Conservation (phyloP, 2,329 filamentous ascomycete genomes). For the Arachnopeziza araneosa region DNA sequence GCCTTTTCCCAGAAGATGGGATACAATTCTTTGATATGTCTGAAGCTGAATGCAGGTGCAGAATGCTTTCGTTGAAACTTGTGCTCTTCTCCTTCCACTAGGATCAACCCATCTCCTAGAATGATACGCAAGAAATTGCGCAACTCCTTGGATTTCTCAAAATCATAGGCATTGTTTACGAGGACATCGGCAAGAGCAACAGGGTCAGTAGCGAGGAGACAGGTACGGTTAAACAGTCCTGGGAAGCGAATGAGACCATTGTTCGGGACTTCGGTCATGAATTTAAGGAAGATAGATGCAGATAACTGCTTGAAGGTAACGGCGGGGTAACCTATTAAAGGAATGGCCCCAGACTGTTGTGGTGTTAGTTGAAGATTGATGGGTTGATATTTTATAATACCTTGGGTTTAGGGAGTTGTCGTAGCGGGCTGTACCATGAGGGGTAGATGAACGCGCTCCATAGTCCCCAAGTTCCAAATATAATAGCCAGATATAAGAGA, state of each 20-base stretch:
- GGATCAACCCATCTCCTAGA: constrained; percentile 63
- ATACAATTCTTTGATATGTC: constrained; percentile 78
- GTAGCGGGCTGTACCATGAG: constrained; percentile 15
- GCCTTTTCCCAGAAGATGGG: constrained; percentile 78
- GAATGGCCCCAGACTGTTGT: constrained; percentile 6
- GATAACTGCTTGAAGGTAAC: constrained; percentile 12
- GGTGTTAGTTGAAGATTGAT: neutral
- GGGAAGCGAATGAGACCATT: constrained; percentile 63
- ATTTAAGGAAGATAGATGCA: constrained; percentile 17
- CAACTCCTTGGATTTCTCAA: constrained; percentile 53
- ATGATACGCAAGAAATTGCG: constrained; percentile 53
- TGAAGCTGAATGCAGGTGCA: constrained; percentile 73
- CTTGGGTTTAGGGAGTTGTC: constrained; percentile 18
- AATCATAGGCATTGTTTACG: constrained; percentile 63
- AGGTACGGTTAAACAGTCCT: constrained; percentile 53
- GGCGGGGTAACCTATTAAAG: constrained; percentile 6
- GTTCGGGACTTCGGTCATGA: constrained; percentile 48
- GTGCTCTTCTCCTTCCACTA: constrained; percentile 77
- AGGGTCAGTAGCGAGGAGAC: constrained; percentile 51
- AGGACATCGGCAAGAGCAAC: constrained; percentile 64
- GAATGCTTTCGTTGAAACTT: constrained; percentile 72
- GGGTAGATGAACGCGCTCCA: constrained; percentile 20
- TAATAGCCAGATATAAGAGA: constrained; percentile 5
- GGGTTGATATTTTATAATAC: constrained; percentile 3
- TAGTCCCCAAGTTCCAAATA: constrained; percentile 12